These are phyloP conservation scores for Sporopachydermia quercuum DNA, from an alignment of 805 yeast genomes.

Conservation along the genomic window DNA sequence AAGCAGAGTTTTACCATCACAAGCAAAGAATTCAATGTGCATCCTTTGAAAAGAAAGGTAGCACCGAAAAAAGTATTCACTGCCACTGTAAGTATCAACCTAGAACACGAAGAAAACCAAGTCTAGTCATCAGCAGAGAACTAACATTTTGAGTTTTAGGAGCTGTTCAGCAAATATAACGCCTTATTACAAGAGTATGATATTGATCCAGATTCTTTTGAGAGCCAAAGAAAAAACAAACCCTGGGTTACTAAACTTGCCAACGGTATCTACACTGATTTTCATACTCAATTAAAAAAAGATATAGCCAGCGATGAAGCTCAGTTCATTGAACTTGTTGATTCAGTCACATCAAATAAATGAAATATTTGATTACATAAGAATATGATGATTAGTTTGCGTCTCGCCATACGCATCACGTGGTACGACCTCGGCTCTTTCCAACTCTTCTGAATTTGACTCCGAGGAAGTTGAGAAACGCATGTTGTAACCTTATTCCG, in stretches of 20 bases:
- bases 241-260: conserved; percentile 1
- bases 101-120: too few relatives aligned
- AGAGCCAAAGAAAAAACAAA: neutral
- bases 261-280: neutral
- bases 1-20: conserved; percentile 10
- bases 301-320: neutral
- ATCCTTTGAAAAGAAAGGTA: conserved; percentile 5
- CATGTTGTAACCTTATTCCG: too few relatives aligned
- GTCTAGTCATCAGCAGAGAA: too few relatives aligned
- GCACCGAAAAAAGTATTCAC: neutral
- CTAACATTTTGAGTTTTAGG: conserved; percentile 1
- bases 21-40: conserved; percentile 13
- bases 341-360: too few relatives aligned
- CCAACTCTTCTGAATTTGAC: too few relatives aligned
- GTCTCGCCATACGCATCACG: conserved; percentile 8
- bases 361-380: too few relatives aligned
- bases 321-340: neutral
- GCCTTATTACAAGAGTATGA: neutral
- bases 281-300: neutral
- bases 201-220: neutral
- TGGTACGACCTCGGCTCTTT: conserved; percentile 14
- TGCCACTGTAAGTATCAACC: neutral
- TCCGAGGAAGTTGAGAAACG: too few relatives aligned
- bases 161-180: neutral
- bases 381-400: too few relatives aligned